Evolutionary conservation across 495 filamentous ascomycete genomes (phyloP).

Genomic region (Durotheca rogersii): DNA sequence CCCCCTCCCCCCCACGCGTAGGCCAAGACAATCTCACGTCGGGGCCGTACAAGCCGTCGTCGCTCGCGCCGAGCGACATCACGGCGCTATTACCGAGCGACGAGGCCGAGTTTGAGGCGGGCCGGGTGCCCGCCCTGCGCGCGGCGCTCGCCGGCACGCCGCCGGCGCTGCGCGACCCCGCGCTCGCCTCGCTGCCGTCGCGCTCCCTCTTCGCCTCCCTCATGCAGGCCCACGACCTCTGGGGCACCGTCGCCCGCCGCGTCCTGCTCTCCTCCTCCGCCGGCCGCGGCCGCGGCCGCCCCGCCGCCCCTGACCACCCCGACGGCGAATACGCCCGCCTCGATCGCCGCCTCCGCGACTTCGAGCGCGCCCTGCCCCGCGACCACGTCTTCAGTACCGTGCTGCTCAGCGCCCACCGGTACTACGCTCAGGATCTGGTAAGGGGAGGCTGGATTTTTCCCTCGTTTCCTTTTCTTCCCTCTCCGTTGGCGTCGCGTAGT

Average conservation of each 20-base stretch:
- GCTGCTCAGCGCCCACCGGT: slow-evolving; percentile 46
- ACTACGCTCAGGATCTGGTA: slow-evolving; percentile 47
- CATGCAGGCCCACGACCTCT: slow-evolving; percentile 52
- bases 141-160: slow-evolving; percentile 53
- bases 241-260: slow-evolving; percentile 50
- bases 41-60: slow-evolving; percentile 47
- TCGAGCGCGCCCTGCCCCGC: slow-evolving; percentile 45
- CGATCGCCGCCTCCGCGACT: slow-evolving; percentile 40
- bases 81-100: slow-evolving; percentile 51
- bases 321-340: slow-evolving; percentile 46
- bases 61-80: slow-evolving; percentile 50
- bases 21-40: slow-evolving; percentile 54
- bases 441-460: too few species aligned
- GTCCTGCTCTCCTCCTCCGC: too few species aligned
- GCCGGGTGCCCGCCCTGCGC: slow-evolving; percentile 43
- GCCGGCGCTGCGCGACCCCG: slow-evolving; percentile 47
- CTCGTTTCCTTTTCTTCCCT: too few species aligned
- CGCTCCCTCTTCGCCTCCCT: slow-evolving; percentile 51
- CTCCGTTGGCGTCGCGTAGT: too few species aligned
- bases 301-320: too few species aligned
- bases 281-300: too few species aligned
- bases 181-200: slow-evolving; percentile 39
- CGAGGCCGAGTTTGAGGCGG: slow-evolving; percentile 48
- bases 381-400: slow-evolving; percentile 47
- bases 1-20: too few species aligned